Conservation (phyloP, 352 stramenopile genomes). For the Aphanomyces euteiches region DNA sequence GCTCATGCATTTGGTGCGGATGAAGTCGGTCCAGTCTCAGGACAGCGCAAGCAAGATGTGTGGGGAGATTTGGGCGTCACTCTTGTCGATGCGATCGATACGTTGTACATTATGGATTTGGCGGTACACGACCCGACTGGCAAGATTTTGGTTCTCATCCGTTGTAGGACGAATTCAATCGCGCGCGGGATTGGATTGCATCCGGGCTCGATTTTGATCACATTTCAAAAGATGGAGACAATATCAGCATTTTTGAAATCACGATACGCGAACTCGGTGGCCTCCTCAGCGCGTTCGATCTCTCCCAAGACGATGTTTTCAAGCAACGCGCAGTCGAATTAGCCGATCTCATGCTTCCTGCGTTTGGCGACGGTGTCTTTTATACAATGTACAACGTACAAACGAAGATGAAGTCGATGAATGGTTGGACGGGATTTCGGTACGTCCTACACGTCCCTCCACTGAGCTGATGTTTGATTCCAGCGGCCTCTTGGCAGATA, state of each 20-base stretch:
- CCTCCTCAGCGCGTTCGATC: slow-evolving; percentile 93
- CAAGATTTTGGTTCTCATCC: not conserved
- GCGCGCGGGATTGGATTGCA: slow-evolving; percentile 85
- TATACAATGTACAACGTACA: slow-evolving; percentile 88
- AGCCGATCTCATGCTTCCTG: slow-evolving; percentile 81
- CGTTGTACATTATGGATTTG: slow-evolving; percentile 95
- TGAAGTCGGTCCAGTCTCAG: slow-evolving; percentile 87
- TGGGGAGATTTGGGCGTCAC: slow-evolving; percentile 90
- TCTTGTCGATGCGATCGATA: slow-evolving; percentile 94
- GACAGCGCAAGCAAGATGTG: slow-evolving; percentile 58
- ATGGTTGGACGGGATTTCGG: slow-evolving; percentile 14
- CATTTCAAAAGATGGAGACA: slow-evolving; percentile 43
- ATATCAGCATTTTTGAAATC: slow-evolving; percentile 97
- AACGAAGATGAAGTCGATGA: slow-evolving; percentile 48
- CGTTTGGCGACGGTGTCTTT: slow-evolving; percentile 92
- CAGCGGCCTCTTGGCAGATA: slow-evolving; percentile 71
- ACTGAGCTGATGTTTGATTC: not conserved
- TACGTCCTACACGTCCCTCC: not conserved
- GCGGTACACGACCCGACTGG: slow-evolving; percentile 13
- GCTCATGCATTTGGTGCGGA: slow-evolving; percentile 93
- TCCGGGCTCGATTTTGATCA: slow-evolving; percentile 78
- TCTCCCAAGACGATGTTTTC: slow-evolving; percentile 85
- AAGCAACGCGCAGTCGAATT: slow-evolving; percentile 92
- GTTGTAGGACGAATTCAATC: slow-evolving; percentile 89
- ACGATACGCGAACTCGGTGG: slow-evolving; percentile 98